These are phyloP conservation scores for Aquilaria malaccensis DNA, from an alignment of 345 rosid species.

Conservation along the genomic window DNA sequence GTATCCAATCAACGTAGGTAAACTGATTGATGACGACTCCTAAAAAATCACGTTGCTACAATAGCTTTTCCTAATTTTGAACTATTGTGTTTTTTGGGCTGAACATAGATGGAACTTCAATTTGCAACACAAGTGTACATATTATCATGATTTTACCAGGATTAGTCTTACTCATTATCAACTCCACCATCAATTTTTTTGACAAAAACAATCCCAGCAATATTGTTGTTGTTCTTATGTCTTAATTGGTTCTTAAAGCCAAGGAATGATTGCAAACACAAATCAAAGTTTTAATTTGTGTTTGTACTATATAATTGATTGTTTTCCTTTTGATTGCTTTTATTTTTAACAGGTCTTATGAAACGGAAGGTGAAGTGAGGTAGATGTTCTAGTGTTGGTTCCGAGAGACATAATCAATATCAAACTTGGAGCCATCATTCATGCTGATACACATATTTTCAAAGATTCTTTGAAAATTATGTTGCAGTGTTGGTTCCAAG, in stretches of 20 bases:
- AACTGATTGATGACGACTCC: too few relatives aligned
- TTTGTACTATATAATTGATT: background rate
- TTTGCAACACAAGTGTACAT: conserved; percentile 38
- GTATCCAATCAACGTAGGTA: too few relatives aligned
- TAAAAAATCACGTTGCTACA: too few relatives aligned
- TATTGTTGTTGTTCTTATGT: conserved; percentile 95
- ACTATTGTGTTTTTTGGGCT: too few relatives aligned
- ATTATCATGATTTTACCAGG: conserved; percentile 92
- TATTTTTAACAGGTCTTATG: conserved; percentile 45
- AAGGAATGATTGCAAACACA: conserved; percentile 37
- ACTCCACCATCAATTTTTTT: conserved; percentile 90
- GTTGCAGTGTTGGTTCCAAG: conserved; percentile 74
- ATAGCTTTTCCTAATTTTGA: too few relatives aligned
- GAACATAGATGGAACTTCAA: too few relatives aligned
- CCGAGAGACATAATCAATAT: too few relatives aligned
- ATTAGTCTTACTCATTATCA: conserved; percentile 60
- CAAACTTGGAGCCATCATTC: too few relatives aligned
- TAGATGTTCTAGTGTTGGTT: conserved; percentile 35
- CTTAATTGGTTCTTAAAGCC: conserved; percentile 82
- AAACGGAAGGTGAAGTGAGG: conserved; percentile 79
- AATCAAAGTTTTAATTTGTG: background rate
- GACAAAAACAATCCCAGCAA: conserved; percentile 92
- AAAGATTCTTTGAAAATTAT: too few relatives aligned
- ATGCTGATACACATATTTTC: too few relatives aligned
- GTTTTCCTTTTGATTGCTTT: background rate